Evolutionary conservation across 2,329 filamentous ascomycete genomes (phyloP).

Genomic region (Pestalotiopsis fici): DNA sequence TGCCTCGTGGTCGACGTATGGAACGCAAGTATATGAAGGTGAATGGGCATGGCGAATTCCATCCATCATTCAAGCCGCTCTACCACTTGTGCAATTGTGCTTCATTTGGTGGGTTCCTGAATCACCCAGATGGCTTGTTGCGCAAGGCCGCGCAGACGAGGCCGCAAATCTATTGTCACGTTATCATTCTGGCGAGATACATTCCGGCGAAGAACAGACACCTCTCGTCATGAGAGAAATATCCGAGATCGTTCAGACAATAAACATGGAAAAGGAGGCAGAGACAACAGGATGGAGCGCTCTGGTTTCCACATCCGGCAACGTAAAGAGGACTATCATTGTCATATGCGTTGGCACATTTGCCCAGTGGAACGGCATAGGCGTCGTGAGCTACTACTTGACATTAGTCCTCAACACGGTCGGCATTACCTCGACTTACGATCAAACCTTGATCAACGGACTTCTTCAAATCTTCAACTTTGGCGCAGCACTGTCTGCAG

Average conservation of each 20-base stretch:
- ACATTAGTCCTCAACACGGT: constrained; percentile 35
- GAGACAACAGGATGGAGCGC: constrained; percentile 32
- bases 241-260: constrained; percentile 46
- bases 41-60: constrained; percentile 32
- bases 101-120: constrained; percentile 26
- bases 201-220: constrained; percentile 36
- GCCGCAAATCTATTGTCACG: constrained; percentile 29
- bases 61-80: constrained; percentile 28
- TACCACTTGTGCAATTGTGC: constrained; percentile 15
- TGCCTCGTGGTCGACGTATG: constrained; percentile 39
- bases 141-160: constrained; percentile 27
- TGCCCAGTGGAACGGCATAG: constrained; percentile 30
- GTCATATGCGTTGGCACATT: constrained; percentile 23
- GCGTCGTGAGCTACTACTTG: constrained; percentile 35
- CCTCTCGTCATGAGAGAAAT: constrained; percentile 48
- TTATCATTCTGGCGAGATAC: constrained; percentile 45
- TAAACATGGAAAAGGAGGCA: constrained; percentile 38
- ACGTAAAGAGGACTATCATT: constrained; percentile 17
- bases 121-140: constrained; percentile 33
- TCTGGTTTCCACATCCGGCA: constrained; percentile 17
- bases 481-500: constrained; percentile 31
- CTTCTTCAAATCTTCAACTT: constrained; percentile 36
- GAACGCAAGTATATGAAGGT: constrained; percentile 24
- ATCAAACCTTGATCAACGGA: constrained; percentile 39
- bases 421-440: constrained; percentile 32